Evolutionary conservation across 768 basidiomycete genomes (phyloP), one percentile per base, ranked within the genome.

Genomic region (Tubosaeta brunneosetosa): DNA sequence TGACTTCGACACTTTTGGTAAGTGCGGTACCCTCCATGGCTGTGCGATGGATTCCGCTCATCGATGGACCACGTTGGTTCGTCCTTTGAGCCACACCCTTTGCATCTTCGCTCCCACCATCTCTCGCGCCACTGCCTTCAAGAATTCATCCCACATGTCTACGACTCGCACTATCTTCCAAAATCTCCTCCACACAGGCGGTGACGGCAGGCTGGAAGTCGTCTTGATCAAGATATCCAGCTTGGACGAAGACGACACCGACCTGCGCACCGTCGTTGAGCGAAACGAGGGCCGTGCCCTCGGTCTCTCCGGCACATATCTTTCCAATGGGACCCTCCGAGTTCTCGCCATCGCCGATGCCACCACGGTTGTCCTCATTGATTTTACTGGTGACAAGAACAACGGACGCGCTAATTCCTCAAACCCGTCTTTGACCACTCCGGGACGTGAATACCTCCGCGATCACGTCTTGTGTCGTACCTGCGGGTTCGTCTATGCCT

Each of bases 271-370:
- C 17, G 32, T 69, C 48, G 57, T 69, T 3, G 60, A 67, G 43
- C 60, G 67, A 52, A 69, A 69, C 53, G 69, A 71, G 10, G 68
- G 69, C 16, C 67, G 61, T 14, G 53, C 69, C 42, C 63, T 69
- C 6, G 68, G 68, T 38, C 61, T 69, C 29, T 69, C 68, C 1
- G 58, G 59, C 25, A 19, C 59, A 9, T 70, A 60, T 43, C 25
- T 61, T n/a, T 45, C 43, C n/a, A 45, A 55, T 16, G 62, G 68
- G 10, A 42, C 50, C 10, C 66, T 69, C 26, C 56, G 53, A 17
- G 29, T 65, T 47, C 59, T 69, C 44, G 66, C 64, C 17, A 37
- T 69, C 45, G 60, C 69, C 2, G 67, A 69, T 11, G 51, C 60
- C 31, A 50, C 66, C 33, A 51, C 64, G 2, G 49, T 71, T 4